Percentiles rank a stretch among this genome's conserved stretches.
phyloP scores from a whole-genome alignment of 2,329 filamentous ascomycete genomes.

The Epichloe brachyelytri region DNA sequence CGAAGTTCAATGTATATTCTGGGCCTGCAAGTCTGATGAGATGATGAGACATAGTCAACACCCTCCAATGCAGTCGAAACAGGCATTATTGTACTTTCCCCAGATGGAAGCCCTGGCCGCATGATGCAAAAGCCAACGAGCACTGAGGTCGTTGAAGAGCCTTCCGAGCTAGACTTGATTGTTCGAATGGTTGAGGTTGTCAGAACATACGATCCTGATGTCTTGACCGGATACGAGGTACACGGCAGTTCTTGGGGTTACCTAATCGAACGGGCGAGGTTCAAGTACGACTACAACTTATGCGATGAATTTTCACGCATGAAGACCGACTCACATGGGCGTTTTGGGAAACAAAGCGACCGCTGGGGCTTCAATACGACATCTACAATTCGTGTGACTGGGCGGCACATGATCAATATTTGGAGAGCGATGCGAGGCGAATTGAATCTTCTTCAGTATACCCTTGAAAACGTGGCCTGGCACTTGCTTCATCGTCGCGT shows the following conservation, averaged over 20 bases:
- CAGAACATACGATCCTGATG: conserved; percentile 72
- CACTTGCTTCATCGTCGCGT: conserved; percentile 78
- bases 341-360: conserved; percentile 76
- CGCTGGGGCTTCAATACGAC: conserved; percentile 91
- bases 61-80: conserved; percentile 37
- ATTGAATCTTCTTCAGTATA: conserved; percentile 83
- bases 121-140: conserved; percentile 49
- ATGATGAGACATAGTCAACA: conserved; percentile 21
- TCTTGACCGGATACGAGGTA: conserved; percentile 89
- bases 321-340: conserved; percentile 68
- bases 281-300: conserved; percentile 81
- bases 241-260: conserved; percentile 93
- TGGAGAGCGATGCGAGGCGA: conserved; percentile 95
- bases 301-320: conserved; percentile 86
- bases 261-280: conserved; percentile 73
- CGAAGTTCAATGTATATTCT: conserved; percentile 78
- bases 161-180: conserved; percentile 72
- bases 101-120: conserved; percentile 42
- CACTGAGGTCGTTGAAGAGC: conserved; percentile 59
- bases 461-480: conserved; percentile 90
- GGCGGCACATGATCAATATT: conserved; percentile 90
- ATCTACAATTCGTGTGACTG: conserved; percentile 83
- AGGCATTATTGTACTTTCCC: conserved; percentile 62
- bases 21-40: conserved; percentile 73
- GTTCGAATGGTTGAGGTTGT: conserved; percentile 81